phyloP scores from a whole-genome alignment of 2,329 filamentous ascomycete genomes.

The Aureobasidium uvarum region DNA sequence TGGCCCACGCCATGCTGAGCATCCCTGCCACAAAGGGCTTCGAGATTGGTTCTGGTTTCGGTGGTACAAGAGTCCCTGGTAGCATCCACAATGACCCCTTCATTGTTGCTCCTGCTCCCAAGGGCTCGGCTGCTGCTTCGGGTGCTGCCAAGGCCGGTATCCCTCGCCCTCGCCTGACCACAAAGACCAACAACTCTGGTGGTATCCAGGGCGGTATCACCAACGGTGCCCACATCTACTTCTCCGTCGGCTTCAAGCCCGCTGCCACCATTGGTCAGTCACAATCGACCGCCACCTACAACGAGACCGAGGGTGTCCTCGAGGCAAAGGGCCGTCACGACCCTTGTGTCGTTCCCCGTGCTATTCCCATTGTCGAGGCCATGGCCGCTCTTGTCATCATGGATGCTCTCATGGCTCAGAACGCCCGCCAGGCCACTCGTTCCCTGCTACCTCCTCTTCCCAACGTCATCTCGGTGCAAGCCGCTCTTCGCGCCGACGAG shows the following conservation, averaged over 20 bases:
- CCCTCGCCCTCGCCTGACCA: constrained; percentile 60
- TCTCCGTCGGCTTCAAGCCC: constrained; percentile 92
- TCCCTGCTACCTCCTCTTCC: constrained; percentile 47
- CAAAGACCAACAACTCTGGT: constrained; percentile 91
- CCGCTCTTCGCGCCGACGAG: constrained; percentile 28
- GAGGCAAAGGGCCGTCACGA: constrained; percentile 94
- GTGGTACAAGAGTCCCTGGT: constrained; percentile 78
- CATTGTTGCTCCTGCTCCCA: constrained; percentile 57
- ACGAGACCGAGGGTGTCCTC: constrained; percentile 70
- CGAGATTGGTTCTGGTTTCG: constrained; percentile 91
- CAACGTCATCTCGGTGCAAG: constrained; percentile 38
- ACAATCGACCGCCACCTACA: constrained; percentile 79
- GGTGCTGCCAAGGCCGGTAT: constrained; percentile 35
- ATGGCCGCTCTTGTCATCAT: constrained; percentile 89
- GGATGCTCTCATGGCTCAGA: constrained; percentile 82
- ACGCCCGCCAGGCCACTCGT: constrained; percentile 57
- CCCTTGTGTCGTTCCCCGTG: constrained; percentile 85
- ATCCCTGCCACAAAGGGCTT: constrained; percentile 96
- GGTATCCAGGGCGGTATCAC: constrained; percentile 95
- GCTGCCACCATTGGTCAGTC: constrained; percentile 89
- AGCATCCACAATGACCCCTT: constrained; percentile 93
- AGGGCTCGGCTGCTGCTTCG: constrained; percentile 36
- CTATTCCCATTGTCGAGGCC: constrained; percentile 81
- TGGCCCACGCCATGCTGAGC: constrained; percentile 91
- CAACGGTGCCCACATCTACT: constrained; percentile 92